Evolutionary conservation across 2,329 filamentous ascomycete genomes (phyloP), one percentile per base, ranked within the genome.

Genomic region (Fusarium chaquense): DNA sequence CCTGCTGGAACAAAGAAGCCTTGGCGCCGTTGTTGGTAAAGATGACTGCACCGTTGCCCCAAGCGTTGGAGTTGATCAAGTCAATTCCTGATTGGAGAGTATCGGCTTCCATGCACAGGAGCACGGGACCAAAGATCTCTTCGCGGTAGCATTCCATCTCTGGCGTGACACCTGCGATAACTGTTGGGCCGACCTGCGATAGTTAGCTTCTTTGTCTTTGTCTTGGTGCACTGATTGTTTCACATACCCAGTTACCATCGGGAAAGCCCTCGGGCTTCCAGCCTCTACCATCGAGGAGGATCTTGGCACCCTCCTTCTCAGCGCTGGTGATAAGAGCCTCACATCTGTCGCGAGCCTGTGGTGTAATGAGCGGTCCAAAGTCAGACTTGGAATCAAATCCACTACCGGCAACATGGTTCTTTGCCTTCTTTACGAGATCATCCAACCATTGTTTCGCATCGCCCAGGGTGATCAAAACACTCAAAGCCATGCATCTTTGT

Each of bases 401-500:
- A 72, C 90, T 92, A 74, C 93, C 89, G 67, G 93, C 90, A 50
- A 84, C 87, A 46, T 94, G 85, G 18, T 80, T 80, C 81, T 91
- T 91, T 54, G 91, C 91, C 59, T 89, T 86, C 78, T 90, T 89
- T 6, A 90, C 91, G 43, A 94, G 85, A 73, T 94, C 91, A 2
- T 87, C 82, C 16, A 94, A 82, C 90, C 92, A 94, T 53, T 91
- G 85, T 80, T 91, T 91, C 20, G 91, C 92, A 81, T 93, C 56
- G 69, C 91, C 91, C 8, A 94, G 88, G 79, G 92, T 88, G 60
- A 94, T 90, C 22, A 93, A 82, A 3, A 91, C 92, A 71, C 90
- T 92, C 58, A 94, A 83, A 15, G 92, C 92, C 92, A 94, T 94
- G 80, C 92, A 94, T 62, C 92, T 84, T 81, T 94, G 92, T 28